Evolutionary conservation across 495 filamentous ascomycete genomes (phyloP).

Genomic region (Penicillium parvum): DNA sequence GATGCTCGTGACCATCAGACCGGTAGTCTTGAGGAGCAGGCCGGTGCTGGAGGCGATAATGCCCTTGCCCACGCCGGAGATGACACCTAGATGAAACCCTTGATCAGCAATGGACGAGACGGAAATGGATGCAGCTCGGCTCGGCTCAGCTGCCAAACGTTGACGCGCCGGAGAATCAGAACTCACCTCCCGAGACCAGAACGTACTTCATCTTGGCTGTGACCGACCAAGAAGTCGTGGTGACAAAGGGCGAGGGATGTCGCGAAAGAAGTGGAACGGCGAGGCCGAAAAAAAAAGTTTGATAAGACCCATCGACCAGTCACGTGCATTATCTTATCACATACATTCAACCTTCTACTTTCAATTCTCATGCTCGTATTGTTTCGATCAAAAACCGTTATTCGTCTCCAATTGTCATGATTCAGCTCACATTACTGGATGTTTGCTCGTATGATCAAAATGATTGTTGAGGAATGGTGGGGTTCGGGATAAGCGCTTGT

Average conservation of each 20-base stretch:
- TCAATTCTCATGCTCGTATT: too few species aligned
- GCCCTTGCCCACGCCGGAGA: constrained; percentile 79
- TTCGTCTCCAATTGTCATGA: too few species aligned
- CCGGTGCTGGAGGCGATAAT: constrained; percentile 63
- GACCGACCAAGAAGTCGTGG: constrained; percentile 4
- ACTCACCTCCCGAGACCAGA: constrained; percentile 12
- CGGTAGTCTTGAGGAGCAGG: constrained; percentile 77
- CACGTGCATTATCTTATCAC: too few species aligned
- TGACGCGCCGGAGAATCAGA: neutral
- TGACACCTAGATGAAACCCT: constrained; percentile 64
- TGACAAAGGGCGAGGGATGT: constrained; percentile 3
- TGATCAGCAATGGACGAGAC: neutral
- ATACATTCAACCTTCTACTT: too few species aligned
- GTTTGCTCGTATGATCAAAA: too few species aligned
- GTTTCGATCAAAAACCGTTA: too few species aligned
- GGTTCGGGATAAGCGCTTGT: too few species aligned
- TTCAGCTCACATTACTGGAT: too few species aligned
- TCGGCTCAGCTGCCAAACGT: neutral
- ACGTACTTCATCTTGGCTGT: constrained; percentile 16
- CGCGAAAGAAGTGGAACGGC: constrained; percentile 1
- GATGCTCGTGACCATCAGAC: constrained; percentile 51
- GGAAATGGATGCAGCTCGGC: neutral
- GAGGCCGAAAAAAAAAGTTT: too few species aligned
- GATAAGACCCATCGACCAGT: too few species aligned
- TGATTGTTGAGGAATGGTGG: too few species aligned